phyloP scores from a whole-genome alignment of 352 stramenopile species.

The Saprolegnia diclina region DNA sequence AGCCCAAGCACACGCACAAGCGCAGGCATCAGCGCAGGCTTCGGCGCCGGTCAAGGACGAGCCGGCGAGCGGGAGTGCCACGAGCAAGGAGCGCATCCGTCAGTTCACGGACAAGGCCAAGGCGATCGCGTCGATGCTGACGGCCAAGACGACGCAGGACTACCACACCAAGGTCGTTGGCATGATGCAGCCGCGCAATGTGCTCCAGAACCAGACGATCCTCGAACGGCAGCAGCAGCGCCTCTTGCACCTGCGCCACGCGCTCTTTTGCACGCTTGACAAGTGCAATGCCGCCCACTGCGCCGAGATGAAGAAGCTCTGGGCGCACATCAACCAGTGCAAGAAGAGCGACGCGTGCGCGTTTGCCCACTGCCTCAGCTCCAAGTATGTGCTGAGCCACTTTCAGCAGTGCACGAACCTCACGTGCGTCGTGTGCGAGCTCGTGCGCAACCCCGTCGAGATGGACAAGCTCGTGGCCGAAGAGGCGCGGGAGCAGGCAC shows the following conservation, averaged over 20 bases:
- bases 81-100: conserved; percentile 17
- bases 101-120: conserved; percentile 28
- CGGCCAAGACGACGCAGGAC: conserved; percentile 20
- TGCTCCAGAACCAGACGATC: conserved; percentile 41
- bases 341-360: conserved; percentile 86
- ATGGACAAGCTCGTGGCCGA: conserved; percentile 17
- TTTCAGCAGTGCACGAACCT: conserved; percentile 90
- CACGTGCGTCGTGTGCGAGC: conserved; percentile 83
- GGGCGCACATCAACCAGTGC: conserved; percentile 90
- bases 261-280: conserved; percentile 85
- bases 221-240: conserved; percentile 90
- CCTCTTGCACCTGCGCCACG: conserved; percentile 86
- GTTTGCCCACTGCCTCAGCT: conserved; percentile 87
- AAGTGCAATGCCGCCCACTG: conserved; percentile 86
- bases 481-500: neutral
- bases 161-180: conserved; percentile 26
- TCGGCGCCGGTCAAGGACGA: conserved; percentile 9
- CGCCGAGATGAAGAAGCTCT: conserved; percentile 86
- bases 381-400: conserved; percentile 86
- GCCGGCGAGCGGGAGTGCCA: neutral
- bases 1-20: too few species aligned
- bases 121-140: conserved; percentile 20
- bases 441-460: conserved; percentile 85
- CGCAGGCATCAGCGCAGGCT: neutral
- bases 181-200: conserved; percentile 21